Base-by-base conservation (phyloP, 352 stramenopile genomes). In the Phytophthora aleatoria region DNA sequence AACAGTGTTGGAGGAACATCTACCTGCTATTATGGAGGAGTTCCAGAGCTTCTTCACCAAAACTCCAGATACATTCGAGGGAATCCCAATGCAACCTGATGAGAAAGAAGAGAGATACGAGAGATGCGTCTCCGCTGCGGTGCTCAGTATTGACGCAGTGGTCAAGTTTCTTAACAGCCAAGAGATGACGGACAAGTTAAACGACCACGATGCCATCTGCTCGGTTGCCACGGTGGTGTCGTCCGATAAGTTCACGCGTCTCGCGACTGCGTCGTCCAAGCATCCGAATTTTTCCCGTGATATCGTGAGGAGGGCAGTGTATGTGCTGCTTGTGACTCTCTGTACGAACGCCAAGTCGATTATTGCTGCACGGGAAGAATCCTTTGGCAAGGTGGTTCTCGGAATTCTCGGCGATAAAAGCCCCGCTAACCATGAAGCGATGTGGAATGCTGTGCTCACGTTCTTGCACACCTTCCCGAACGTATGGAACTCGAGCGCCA, bases 71-170 rank as follows among this genome's bases (percentile, higher is more conserved):
- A 77, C 73, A 7, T 91, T 92, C 38, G 79, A 87, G 7, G 85
- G 83, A 0, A 74, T 90, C 1, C 70, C 80, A 5, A 47, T 91
- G 27, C 73, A 88, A 38, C 64, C 71, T 0, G 79, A 92, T 48
- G 85, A 94, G 56, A 79, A 80, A 27, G 83, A 94, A 54, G 81
- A 91, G 44, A 71, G 85, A n/a, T 94, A 81, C 26, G 83, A 93
- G 54, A 73, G 85, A 11, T 92, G 83, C 31, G 66, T 95, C 5
- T 83, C 83, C 2, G 75, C 83, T 12, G 76, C 87, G 0, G 68
- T 91, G 26, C 45, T 89, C 24, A 89, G 79, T 24, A 74, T 91
- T 24, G 56, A 87, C 47, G 83, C 75, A 3, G 70, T 94, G 43
- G 44, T 90, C 45, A 69, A 73, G 13, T 66, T 86, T n/a, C 83